These are phyloP conservation scores for Sarocladium oryzae DNA, from an alignment of 2,329 filamentous ascomycete genomes.

Conservation along the genomic window DNA sequence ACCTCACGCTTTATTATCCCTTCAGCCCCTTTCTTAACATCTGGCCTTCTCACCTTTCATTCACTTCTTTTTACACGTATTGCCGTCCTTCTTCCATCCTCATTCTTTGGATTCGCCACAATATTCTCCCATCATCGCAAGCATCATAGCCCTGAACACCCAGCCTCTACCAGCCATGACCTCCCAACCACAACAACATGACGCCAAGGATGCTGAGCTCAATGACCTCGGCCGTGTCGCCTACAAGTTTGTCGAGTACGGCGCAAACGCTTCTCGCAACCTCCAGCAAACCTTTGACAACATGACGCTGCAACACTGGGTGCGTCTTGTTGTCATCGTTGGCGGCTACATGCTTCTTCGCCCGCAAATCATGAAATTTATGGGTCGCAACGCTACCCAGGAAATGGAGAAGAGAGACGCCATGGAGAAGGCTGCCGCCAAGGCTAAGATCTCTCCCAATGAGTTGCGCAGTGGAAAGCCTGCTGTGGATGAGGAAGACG, in stretches of 20 bases:
- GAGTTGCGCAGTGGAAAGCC: slow-evolving; percentile 49
- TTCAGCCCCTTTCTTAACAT: neutral
- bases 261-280: slow-evolving; percentile 39
- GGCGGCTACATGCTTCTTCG: slow-evolving; percentile 68
- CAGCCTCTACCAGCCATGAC: neutral
- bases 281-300: slow-evolving; percentile 39
- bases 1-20: neutral
- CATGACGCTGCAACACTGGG: slow-evolving; percentile 48
- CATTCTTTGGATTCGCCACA: neutral
- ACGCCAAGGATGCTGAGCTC: slow-evolving; percentile 21
- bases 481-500: slow-evolving; percentile 38
- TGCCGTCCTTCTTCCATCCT: neutral
- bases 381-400: slow-evolving; percentile 55
- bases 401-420: slow-evolving; percentile 54
- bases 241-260: slow-evolving; percentile 27
- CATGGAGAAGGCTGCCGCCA: slow-evolving; percentile 46
- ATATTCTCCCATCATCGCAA: neutral
- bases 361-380: slow-evolving; percentile 65
- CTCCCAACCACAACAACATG: slow-evolving; percentile 15
- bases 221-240: slow-evolving; percentile 27
- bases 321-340: slow-evolving; percentile 66
- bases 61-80: neutral
- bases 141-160: neutral
- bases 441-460: slow-evolving; percentile 57
- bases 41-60: neutral